A percentile compares a stretch with the other conserved stretches of the same genome.
phyloP scores from a whole-genome alignment of 441 rosid species.

The Aquilaria agallochum region DNA sequence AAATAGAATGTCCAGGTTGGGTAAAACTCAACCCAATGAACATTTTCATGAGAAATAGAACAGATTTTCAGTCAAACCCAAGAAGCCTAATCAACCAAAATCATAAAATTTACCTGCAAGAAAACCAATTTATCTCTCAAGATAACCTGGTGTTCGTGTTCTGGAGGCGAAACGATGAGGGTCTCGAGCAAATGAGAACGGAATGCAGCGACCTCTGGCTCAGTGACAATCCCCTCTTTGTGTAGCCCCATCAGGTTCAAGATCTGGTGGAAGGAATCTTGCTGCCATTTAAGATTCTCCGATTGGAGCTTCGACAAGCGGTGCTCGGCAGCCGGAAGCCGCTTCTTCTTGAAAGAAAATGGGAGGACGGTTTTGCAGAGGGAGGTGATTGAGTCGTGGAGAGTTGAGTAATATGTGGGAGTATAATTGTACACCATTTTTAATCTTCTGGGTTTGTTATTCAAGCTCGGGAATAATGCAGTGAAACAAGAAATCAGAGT shows the following conservation, averaged over 20 bases:
- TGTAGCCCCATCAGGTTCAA: slow-evolving; percentile 65
- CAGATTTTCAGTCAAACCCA: not conserved
- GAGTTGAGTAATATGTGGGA: slow-evolving; percentile 71
- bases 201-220: slow-evolving; percentile 49
- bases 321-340: slow-evolving; percentile 47
- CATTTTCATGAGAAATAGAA: not conserved
- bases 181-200: slow-evolving; percentile 60
- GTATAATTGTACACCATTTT: slow-evolving; percentile 67
- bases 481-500: slow-evolving; percentile 8
- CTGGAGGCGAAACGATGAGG: slow-evolving; percentile 47
- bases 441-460: slow-evolving; percentile 5
- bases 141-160: slow-evolving; percentile 44
- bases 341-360: slow-evolving; percentile 58
- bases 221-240: slow-evolving; percentile 58
- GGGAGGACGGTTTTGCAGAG: slow-evolving; percentile 76
- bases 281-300: slow-evolving; percentile 81
- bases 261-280: slow-evolving; percentile 75
- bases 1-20: too few relatives aligned
- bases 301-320: slow-evolving; percentile 57
- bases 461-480: slow-evolving; percentile 5
- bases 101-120: slow-evolving; percentile 46
- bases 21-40: not conserved
- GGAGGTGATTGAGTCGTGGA: slow-evolving; percentile 75
- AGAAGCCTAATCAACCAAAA: not conserved
- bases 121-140: slow-evolving; percentile 63